phyloP scores from a whole-genome alignment of 257 asterid genomes.

The Capsicum rhomboideum region DNA sequence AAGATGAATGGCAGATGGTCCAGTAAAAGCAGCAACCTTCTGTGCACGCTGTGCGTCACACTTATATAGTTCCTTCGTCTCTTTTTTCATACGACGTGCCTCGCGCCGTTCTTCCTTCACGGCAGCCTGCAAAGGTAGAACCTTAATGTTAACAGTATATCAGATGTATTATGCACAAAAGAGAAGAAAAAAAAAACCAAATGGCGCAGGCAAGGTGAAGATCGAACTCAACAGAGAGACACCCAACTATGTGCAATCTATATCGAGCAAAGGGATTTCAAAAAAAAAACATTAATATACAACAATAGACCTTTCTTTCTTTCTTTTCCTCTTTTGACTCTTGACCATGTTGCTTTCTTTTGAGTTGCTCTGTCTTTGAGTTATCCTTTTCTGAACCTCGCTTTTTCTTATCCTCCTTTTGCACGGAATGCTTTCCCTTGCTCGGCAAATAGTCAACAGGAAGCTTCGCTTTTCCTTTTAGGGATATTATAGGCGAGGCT shows the following conservation, averaged over 20 bases:
- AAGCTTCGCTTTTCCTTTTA: conserved; percentile 73
- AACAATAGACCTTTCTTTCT: conserved; percentile 63
- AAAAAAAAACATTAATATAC: neutral
- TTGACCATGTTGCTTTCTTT: conserved; percentile 51
- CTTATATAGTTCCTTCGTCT: conserved; percentile 62
- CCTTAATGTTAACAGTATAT: neutral
- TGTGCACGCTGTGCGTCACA: conserved; percentile 78
- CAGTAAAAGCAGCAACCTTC: conserved; percentile 83
- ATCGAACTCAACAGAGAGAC: neutral
- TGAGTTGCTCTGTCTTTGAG: conserved; percentile 29
- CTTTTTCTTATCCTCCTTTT: conserved; percentile 20
- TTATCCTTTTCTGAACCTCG: conserved; percentile 13
- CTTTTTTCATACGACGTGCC: conserved; percentile 78
- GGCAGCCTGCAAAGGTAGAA: conserved; percentile 52
- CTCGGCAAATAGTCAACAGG: conserved; percentile 77
- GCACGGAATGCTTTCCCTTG: conserved; percentile 30
- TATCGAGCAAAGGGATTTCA: neutral
- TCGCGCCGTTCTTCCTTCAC: conserved; percentile 84
- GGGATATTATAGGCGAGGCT: conserved; percentile 44
- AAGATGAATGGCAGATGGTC: conserved; percentile 85
- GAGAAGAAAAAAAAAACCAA: neutral
- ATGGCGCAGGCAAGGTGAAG: neutral
- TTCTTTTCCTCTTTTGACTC: conserved; percentile 98
- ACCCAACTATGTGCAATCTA: neutral
- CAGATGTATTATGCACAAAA: neutral